Evolutionary conservation across 163 green algal genomes (phyloP).

Genomic region (Prototheca stagnorum): DNA sequence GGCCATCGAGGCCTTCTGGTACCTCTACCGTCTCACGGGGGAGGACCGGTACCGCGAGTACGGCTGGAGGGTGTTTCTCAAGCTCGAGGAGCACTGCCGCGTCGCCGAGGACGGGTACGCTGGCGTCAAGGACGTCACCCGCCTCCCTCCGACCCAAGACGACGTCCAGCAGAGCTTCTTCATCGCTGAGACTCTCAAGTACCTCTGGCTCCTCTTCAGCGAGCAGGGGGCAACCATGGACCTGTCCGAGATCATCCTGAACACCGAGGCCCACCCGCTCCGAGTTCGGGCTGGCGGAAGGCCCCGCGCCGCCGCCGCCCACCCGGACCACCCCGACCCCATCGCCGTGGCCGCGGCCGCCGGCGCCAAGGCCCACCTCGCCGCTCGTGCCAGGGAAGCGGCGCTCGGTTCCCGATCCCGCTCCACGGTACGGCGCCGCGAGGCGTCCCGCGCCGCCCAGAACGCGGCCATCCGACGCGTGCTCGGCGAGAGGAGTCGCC

Average conservation of each 20-base stretch:
- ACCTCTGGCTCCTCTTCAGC: constrained; percentile 43
- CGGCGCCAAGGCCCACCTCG: too few relatives aligned
- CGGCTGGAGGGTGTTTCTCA: constrained; percentile 28
- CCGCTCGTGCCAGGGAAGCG: too few relatives aligned
- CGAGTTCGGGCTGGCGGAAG: too few relatives aligned
- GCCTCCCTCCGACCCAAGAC: constrained; percentile 3
- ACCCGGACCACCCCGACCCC: too few relatives aligned
- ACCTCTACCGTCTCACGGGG: constrained; percentile 25
- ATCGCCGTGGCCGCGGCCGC: too few relatives aligned
- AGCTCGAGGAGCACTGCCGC: constrained; percentile 16
- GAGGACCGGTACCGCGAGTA: constrained; percentile 28
- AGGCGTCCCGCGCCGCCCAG: too few relatives aligned
- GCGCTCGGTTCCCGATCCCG: too few relatives aligned
- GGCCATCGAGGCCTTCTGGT: constrained; percentile 56
- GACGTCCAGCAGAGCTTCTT: constrained; percentile 46
- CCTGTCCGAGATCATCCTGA: constrained; percentile 43
- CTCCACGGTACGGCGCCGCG: too few relatives aligned
- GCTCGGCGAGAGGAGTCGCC: too few relatives aligned
- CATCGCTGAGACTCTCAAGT: constrained; percentile 49
- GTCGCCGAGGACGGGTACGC: constrained; percentile 16
- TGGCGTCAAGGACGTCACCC: constrained; percentile 19
- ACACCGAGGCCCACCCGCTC: constrained; percentile 52
- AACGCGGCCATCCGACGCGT: too few relatives aligned
- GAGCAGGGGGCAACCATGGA: constrained; percentile 14
- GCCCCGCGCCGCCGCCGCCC: too few relatives aligned